Base-by-base conservation (phyloP, 2,329 filamentous ascomycete genomes). In the Xylaria multiplex region DNA sequence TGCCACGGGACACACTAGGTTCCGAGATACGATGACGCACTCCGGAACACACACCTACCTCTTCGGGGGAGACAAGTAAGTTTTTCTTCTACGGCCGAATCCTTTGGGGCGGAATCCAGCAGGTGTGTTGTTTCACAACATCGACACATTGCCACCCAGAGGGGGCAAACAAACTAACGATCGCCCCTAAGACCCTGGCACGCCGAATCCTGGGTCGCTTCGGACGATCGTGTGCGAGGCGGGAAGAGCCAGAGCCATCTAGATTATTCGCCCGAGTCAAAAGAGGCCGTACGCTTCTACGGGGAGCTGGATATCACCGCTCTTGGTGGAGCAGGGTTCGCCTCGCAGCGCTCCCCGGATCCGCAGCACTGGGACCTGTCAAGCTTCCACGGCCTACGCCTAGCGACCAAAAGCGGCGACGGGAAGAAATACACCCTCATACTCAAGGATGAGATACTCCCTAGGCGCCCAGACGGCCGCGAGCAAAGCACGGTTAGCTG, bases 261-360 rank as follows among this genome's bases (percentile, higher is more conserved):
- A n/a, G 77, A 76, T 48, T 77, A 78, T 54, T 65, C 74, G 22
- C 62, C 66, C 2, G 64, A 46, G 6, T 59, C 68, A 8, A 35
- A 22, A 32, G 66, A 67, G 5, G 66, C 73, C 78, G 88, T 90
- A 77, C 62, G 84, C 79, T 93, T 94, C 79, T 80, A 86, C 69
- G 92, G 93, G 2, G 82, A 82, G 27, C 84, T 96, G 22, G 92
- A 96, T 78, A 93, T 90, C 69, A 85, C 84, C 59, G 88, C 91
- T 0, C 86, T 96, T 0, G 92, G 92, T 30, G 92, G 91, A 35
- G 92, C 93, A 0, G 93, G 93, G 5, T 96, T 96, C 75, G 92
- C 92, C 9, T 92, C 90, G 4, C 93, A 95, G 76, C 86, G 90
- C 53, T 93, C 90, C 4, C 84, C 82, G 45, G 86, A 88, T 7